Evolutionary conservation across 352 stramenopile genomes (phyloP), one percentile per base, ranked within the genome.

Genomic region (Globisporangium paddicum): DNA sequence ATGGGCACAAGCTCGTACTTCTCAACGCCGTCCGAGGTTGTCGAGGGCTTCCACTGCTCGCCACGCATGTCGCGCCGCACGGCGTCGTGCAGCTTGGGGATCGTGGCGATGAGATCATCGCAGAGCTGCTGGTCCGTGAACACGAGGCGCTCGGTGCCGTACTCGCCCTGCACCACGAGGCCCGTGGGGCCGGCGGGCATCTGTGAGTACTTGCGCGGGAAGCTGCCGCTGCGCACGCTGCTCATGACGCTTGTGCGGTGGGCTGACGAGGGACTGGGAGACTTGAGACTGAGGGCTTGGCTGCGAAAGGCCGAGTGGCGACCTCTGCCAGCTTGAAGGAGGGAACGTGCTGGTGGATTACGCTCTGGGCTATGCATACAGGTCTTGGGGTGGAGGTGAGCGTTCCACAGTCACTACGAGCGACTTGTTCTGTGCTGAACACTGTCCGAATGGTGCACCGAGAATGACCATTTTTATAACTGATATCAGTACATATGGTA

Each of bases 101-200:
- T 77, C 35, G 78, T 86, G 2, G 69, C 68, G n/a, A 88, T 60
- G 37, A 86, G 66, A 50, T 88, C 75, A 56, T 81, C 72, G 40
- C 69, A 77, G 63, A 88, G 70, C 62, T 86, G 60, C 35, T 86
- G 69, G 51, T 81, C 70, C 42, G 75, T 67, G 59, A 87, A 73
- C 54, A 79, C 66, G 26, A 79, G 47, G 14, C 57, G 40, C 40
- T 45, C 38, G 38, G 46, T 52, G 28, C 46, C 46, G 46, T 53
- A 38, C 14, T 34, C 46, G 46, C 30, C 46, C 46, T 53, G 46
- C 46, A 53, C 46, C 18, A 53, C 46, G 30, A 53, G 25, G 18
- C 46, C 46, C 23, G 46, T 53, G 14, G 46, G 46, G 14, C 25
- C 46, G 3, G 2, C 0, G 0, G 25, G 18, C 40, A 26, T 42